These are phyloP conservation scores for Grosmannia penicillata DNA, from an alignment of 2,329 filamentous ascomycete species.

Conservation along the genomic window DNA sequence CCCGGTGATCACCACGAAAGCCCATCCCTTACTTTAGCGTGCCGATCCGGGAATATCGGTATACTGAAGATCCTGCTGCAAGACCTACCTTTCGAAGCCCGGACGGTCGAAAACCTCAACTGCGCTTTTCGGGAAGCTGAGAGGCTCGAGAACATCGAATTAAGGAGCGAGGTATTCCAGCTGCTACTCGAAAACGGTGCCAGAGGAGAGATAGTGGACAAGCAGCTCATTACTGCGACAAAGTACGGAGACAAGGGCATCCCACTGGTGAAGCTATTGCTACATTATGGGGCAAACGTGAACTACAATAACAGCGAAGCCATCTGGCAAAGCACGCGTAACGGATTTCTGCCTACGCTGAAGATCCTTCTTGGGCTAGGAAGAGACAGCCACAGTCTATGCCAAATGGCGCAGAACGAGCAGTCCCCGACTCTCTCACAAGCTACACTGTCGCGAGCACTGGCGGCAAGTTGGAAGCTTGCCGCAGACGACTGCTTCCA, in stretches of 20 bases:
- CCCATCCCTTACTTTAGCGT: slow-evolving; percentile 39
- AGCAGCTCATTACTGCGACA: slow-evolving; percentile 36
- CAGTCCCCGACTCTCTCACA: slow-evolving; percentile 20
- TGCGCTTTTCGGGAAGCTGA: slow-evolving; percentile 41
- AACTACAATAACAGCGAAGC: slow-evolving; percentile 40
- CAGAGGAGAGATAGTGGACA: slow-evolving; percentile 33
- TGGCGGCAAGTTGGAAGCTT: slow-evolving; percentile 40
- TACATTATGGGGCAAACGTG: slow-evolving; percentile 36
- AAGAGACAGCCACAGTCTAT: slow-evolving; percentile 22
- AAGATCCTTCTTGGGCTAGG: slow-evolving; percentile 34
- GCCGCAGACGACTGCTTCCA: slow-evolving; percentile 30
- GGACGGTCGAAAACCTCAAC: slow-evolving; percentile 27
- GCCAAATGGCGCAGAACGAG: slow-evolving; percentile 11
- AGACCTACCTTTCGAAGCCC: slow-evolving; percentile 19
- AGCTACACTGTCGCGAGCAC: slow-evolving; percentile 30
- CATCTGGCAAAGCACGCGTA: slow-evolving; percentile 37
- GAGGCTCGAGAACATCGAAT: slow-evolving; percentile 32
- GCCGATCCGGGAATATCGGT: slow-evolving; percentile 31
- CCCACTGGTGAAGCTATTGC: slow-evolving; percentile 32
- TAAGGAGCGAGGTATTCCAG: slow-evolving; percentile 33
- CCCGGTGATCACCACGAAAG: slow-evolving; percentile 36
- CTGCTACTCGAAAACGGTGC: slow-evolving; percentile 35
- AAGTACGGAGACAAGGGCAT: slow-evolving; percentile 34
- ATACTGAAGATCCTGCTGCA: slow-evolving; percentile 34
- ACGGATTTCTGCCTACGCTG: slow-evolving; percentile 33